Base-by-base conservation (phyloP, 345 rosid species). In the Nephelium lappaceum region DNA sequence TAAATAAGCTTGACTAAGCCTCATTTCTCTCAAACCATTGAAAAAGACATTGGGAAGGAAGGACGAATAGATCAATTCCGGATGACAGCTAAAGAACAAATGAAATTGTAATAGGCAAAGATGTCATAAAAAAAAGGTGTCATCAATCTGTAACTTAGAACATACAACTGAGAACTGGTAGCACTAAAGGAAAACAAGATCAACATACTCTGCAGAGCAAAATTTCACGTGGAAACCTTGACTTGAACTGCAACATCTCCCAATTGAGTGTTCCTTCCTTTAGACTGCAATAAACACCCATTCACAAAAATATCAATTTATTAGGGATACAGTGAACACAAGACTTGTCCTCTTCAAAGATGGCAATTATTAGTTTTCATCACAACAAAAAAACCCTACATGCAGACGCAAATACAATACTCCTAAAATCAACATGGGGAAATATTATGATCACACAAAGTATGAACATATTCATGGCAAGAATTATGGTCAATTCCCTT, bases 201-300 rank as follows among this genome's bases (percentile, higher is more conserved):
- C 18, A 45, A 74, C 91, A 83, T 90, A 95, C 99, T 84, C 97
- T 92, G 90, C 99, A 95, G 57, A 95, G 97, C 83, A 95, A 89
- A 80, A 96, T 88, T 88, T 96, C 98, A 0, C 93, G 95, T 21
- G 99, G 98, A 86, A 94, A 96, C 84, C 83, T 91, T 78, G 97
- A 88, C 84, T 96, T 96, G 86, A 94, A 94, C 86, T 88, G 97
- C 91, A 96, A 79, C n/a, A 96, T 89, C 90, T 96, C 98, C 82
- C 88, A 85, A 81, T 94, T 96, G 55, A 96, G 92, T 15, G 90
- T 90, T 83, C 98, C 98, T 83, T 89, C 97, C 83, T 96, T 94
- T 73, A 96, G 82, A 85, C 99, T 96, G 88, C 86, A 86, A 77
- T 42, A 72, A 62, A 82, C 45, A 66, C 47, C 45, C 84, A 75